These are phyloP conservation scores for Ophiostoma ulmi DNA, from an alignment of 2,329 filamentous ascomycete species.

Conservation along the genomic window DNA sequence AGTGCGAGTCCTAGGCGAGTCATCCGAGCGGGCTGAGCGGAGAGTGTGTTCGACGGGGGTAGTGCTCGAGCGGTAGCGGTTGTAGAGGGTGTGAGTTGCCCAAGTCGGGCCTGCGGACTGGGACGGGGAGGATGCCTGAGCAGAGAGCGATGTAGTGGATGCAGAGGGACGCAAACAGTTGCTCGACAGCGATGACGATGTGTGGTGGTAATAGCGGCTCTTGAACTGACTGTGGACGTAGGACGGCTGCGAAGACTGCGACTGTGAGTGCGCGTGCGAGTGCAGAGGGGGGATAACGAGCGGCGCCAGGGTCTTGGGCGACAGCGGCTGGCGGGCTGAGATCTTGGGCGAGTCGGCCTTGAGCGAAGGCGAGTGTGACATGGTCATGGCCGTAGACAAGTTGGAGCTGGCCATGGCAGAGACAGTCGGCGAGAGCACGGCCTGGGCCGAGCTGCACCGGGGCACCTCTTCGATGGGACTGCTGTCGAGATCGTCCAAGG, in stretches of 20 bases:
- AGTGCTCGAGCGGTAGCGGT: conserved; percentile 44
- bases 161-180: conserved; percentile 30
- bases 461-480: conserved; percentile 25
- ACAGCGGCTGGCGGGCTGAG: conserved; percentile 38
- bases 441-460: conserved; percentile 29
- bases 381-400: background rate
- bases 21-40: conserved; percentile 42
- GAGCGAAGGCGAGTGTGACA: conserved; percentile 6
- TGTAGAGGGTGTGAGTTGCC: conserved; percentile 29
- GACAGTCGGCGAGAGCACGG: conserved; percentile 23
- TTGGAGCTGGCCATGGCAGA: conserved; percentile 8
- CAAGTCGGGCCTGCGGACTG: background rate
- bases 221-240: background rate
- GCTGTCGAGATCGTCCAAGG: conserved; percentile 30
- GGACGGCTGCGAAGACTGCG: background rate
- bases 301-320: conserved; percentile 51
- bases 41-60: conserved; percentile 39
- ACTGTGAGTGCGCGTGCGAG: background rate
- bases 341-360: background rate
- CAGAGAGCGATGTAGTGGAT: conserved; percentile 37
- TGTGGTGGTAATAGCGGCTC: conserved; percentile 22
- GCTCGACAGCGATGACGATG: conserved; percentile 15
- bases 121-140: background rate
- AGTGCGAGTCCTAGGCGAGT: conserved; percentile 44
- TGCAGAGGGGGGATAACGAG: conserved; percentile 48